Percentiles rank a stretch among this genome's conserved stretches.
These are phyloP conservation scores for Fusarium paranaense DNA, from an alignment of 2,329 filamentous ascomycete species.

Conservation along the genomic window DNA sequence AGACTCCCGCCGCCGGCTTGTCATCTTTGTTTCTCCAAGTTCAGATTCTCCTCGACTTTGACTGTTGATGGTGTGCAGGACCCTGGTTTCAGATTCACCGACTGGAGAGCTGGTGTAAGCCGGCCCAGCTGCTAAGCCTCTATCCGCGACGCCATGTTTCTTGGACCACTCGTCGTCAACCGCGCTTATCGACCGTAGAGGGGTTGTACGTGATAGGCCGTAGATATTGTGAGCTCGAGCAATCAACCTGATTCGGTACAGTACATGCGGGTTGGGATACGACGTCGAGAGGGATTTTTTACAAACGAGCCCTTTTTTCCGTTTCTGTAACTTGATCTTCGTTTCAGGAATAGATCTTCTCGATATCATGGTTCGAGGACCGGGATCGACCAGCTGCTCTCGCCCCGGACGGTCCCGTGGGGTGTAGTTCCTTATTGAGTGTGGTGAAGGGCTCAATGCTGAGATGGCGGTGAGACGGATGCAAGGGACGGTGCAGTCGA, in stretches of 20 bases:
- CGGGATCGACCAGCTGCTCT: background rate
- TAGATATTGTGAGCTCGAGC: constrained; percentile 22
- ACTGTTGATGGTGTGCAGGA: constrained; percentile 27
- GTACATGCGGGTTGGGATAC: background rate
- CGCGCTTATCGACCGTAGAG: constrained; percentile 12
- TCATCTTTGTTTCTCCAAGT: constrained; percentile 15
- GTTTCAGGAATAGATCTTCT: constrained; percentile 16
- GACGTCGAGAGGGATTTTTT: constrained; percentile 1
- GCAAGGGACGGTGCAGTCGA: constrained; percentile 12
- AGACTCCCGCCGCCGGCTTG: constrained; percentile 9
- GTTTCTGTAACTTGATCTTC: background rate
- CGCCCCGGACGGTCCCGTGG: background rate
- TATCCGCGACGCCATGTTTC: background rate
- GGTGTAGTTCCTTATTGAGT: constrained; percentile 3
- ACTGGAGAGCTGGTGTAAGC: constrained; percentile 14
- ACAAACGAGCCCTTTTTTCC: background rate
- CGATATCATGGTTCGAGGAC: background rate
- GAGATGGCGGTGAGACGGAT: constrained; percentile 25
- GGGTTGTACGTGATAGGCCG: constrained; percentile 30
- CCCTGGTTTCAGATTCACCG: constrained; percentile 16
- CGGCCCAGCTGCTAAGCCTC: background rate
- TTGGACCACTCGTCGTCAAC: background rate
- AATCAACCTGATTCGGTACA: constrained; percentile 14
- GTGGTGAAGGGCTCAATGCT: background rate
- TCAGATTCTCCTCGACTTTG: background rate